phyloP scores from a whole-genome alignment of 768 basidiomycete genomes.

The Lactarius sanguifluus region DNA sequence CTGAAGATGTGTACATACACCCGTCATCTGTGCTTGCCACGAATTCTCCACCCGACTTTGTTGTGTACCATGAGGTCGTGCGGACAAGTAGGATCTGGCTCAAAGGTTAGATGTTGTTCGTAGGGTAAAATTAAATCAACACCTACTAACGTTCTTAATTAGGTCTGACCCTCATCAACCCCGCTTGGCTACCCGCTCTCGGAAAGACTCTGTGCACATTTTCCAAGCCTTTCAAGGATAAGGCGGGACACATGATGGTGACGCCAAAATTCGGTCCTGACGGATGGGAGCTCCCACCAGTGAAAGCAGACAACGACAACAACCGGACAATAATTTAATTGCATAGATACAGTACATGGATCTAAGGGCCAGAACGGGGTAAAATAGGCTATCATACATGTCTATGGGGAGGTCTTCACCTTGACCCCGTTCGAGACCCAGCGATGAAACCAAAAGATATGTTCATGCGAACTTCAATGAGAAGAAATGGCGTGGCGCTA shows the following conservation, averaged over 20 bases:
- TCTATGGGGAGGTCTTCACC: not conserved
- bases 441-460: not conserved
- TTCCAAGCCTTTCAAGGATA: constrained; percentile 79
- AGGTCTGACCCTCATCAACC: constrained; percentile 85
- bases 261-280: constrained; percentile 84
- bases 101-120: constrained; percentile 55
- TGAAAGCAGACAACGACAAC: constrained; percentile 35
- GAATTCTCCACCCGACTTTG: constrained; percentile 74
- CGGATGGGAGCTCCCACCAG: constrained; percentile 84
- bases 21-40: constrained; percentile 79
- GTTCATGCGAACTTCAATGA: not conserved
- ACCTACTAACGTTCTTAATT: constrained; percentile 7
- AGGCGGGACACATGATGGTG: constrained; percentile 63
- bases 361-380: not conserved
- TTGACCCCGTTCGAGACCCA: not conserved
- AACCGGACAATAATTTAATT: constrained; percentile 21
- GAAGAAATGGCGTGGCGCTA: not conserved
- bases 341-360: constrained; percentile 19
- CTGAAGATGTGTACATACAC: constrained; percentile 90
- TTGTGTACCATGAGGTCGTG: constrained; percentile 82
- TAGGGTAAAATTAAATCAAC: not conserved
- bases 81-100: constrained; percentile 73
- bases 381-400: constrained; percentile 5
- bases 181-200: constrained; percentile 81
- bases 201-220: constrained; percentile 84